Evolutionary conservation across 1,284 basidiomycete genomes (phyloP), one percentile per base, ranked within the genome.

Genomic region (Cystobasidium slooffiae): DNA sequence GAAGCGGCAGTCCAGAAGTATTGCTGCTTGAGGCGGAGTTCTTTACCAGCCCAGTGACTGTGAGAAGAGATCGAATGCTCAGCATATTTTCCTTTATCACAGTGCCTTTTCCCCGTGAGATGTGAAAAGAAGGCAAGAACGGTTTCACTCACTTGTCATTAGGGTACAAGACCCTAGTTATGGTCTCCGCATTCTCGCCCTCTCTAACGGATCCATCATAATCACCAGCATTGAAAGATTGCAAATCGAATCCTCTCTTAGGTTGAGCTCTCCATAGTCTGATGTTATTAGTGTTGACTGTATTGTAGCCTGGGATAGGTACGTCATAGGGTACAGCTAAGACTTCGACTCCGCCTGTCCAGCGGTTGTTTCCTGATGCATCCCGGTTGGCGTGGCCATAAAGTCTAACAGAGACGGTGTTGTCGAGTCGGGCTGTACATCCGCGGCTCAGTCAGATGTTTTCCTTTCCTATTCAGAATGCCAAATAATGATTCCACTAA

Each of bases 201-300:
- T 91, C 86, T 79, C 91, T 89, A 24, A 97, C 90, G 5, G 93
- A 91, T 44, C 85, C 88, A 80, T 93, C 91, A 81, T 97, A 97
- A 83, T 95, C 89, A 72, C 94, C 94, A 74, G 92, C 92, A 81
- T 94, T 95, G 87, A 95, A 94, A 63, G 90, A 91, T 83, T 93
- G 91, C 76, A 97, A 83, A 83, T 97, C 93, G 81, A 97, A 97
- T 1, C 93, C 93, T 79, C 92, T 86, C 85, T 93, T 93, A 41
- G 93, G 92, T 82, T 90, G 92, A 79, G 91, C 83, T 87, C 85
- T 91, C 91, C 90, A 92, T 18, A 92, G 84, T 75, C 91, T 84
- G 83, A 92, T 92, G 70, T 90, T 91, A 72, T 87, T 91, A 18
- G 84, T 84, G 76, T 84, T 85, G 59, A 78, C 76, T 16, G 76